Base-by-base conservation (phyloP, 805 yeast genomes). In the Teunomyces aglyptinius region DNA sequence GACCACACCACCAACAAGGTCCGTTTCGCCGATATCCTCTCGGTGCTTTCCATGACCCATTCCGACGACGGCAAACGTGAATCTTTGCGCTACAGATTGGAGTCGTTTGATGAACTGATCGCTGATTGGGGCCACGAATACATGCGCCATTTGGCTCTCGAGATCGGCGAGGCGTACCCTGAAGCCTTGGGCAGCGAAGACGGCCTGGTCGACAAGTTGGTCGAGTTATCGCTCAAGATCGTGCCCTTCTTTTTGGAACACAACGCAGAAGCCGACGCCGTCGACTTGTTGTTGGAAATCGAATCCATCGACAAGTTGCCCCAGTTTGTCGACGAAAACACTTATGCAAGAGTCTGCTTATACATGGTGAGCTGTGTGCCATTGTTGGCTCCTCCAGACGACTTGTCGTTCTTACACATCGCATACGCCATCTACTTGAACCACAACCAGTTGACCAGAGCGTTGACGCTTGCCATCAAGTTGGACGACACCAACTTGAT, bases 61-160 rank as follows among this genome's bases (percentile, higher is more conserved):
- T 83, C 95, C 3, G 91, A 86, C 52, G 83, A 82, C 43, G 89
- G 88, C 49, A 81, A 83, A 51, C 80, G 86, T 44, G 96, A 89
- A 52, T 83, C 91, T 13, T 76, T 91, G 48, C 84, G 82, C 60
- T 94, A 82, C 69, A 81, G 98, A 61, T 75, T 94, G 56, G 60
- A 73, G 49, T 77, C 89, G 3, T 67, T 73, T 10, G 77, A 73
- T 41, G 75, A 73, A 27, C 77, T 82, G 43, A 78, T 87, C 50
- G 83, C 84, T 43, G 86, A 83, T 58, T 94, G 99, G 99, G 99
- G 99, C 38, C 98, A 94, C 65, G 99, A 94, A 69, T 94, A 94
- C 65, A 82, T 92, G 59, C 90, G 99, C 63, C 98, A 94, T 70
- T 76, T 94, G 59, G 96, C 99, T 2, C 73, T 94, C 50, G 97